A percentile compares a stretch with the other conserved stretches of the same genome.
These are phyloP conservation scores for Pholiota adiposa DNA, from an alignment of 1,284 basidiomycete genomes.

Conservation along the genomic window DNA sequence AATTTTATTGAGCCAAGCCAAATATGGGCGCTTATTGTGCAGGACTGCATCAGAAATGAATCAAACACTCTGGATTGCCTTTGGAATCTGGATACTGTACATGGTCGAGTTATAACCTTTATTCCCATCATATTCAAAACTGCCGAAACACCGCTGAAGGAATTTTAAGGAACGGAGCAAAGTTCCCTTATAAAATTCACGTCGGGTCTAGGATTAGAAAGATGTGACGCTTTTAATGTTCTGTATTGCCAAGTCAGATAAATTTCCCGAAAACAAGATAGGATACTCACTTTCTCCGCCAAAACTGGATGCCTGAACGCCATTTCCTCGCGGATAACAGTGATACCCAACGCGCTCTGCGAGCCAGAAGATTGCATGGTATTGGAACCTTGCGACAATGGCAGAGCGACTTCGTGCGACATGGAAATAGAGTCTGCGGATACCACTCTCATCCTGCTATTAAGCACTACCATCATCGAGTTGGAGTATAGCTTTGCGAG, in stretches of 20 bases:
- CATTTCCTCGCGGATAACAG: not conserved
- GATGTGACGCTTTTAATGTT: not conserved
- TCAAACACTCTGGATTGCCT: no score
- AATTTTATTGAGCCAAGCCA: no score
- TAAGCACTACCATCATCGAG: conserved; percentile 1
- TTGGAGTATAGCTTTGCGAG: not conserved
- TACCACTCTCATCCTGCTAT: conserved; percentile 3
- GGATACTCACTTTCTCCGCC: not conserved
- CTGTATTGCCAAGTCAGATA: no score
- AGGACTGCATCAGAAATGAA: not conserved
- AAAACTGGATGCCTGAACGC: not conserved
- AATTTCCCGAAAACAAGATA: not conserved
- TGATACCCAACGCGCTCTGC: not conserved
- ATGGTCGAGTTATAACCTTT: no score
- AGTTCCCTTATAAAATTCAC: not conserved
- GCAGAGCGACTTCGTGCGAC: not conserved
- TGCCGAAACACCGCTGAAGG: no score
- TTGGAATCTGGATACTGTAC: no score
- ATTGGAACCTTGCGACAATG: not conserved
- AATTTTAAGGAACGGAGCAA: no score
- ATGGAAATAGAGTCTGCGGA: not conserved
- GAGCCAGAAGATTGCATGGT: not conserved
- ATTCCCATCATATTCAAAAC: no score
- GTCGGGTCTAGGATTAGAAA: not conserved
- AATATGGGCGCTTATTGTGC: not conserved